A percentile compares a stretch with the other conserved stretches of the same genome.
These are phyloP conservation scores for Zhuliangozyma parablackwelliae DNA, from an alignment of 1,139 yeast genomes.

Conservation along the genomic window DNA sequence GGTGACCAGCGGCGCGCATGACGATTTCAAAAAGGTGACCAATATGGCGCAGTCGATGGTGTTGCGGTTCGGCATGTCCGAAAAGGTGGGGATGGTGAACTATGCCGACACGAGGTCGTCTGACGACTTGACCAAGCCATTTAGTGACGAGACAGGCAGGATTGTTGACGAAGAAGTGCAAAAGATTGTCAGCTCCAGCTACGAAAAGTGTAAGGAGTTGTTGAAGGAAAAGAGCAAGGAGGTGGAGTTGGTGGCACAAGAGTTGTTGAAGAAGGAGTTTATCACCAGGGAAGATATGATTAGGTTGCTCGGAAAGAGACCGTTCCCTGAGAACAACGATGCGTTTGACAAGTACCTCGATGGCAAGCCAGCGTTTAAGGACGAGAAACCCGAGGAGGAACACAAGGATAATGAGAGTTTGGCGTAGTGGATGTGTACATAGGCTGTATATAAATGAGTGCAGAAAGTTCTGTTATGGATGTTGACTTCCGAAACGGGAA, in stretches of 20 bases:
- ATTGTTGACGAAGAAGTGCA: slow-evolving; percentile 81
- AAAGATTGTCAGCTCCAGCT: slow-evolving; percentile 75
- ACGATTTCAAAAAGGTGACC: slow-evolving; percentile 95
- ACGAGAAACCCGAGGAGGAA: slow-evolving; percentile 18
- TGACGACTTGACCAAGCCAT: slow-evolving; percentile 78
- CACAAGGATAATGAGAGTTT: slow-evolving; percentile 18
- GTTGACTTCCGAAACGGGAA: no score
- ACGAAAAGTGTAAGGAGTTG: slow-evolving; percentile 61
- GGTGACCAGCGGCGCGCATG: slow-evolving; percentile 93
- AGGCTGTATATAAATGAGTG: no score
- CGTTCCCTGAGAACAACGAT: slow-evolving; percentile 84
- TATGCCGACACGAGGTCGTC: slow-evolving; percentile 53
- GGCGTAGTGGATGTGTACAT: no score
- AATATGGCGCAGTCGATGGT: slow-evolving; percentile 94
- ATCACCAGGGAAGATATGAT: slow-evolving; percentile 90
- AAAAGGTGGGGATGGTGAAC: slow-evolving; percentile 75
- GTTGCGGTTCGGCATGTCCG: slow-evolving; percentile 85
- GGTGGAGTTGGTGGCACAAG: slow-evolving; percentile 84
- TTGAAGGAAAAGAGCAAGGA: slow-evolving; percentile 67
- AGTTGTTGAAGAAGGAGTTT: slow-evolving; percentile 76
- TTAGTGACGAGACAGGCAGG: slow-evolving; percentile 80
- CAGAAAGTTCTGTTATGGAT: no score
- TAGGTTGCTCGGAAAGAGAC: slow-evolving; percentile 79
- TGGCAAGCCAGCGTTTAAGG: slow-evolving; percentile 37
- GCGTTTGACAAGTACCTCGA: slow-evolving; percentile 84